Conservation (phyloP, 108 stramenopile genomes). For the Skeletonema potamos region DNA sequence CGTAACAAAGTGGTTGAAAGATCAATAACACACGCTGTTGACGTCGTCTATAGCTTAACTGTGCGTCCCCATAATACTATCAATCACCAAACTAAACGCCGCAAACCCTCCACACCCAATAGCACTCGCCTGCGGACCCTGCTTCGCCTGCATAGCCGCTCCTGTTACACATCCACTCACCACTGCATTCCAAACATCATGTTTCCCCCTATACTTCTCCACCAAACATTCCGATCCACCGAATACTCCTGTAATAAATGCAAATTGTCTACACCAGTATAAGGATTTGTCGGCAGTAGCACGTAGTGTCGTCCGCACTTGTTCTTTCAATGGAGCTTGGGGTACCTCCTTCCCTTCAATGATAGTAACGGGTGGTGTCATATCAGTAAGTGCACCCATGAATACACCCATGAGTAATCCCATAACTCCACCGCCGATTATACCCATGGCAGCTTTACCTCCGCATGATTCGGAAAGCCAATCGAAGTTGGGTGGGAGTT, state of each 20-base stretch:
- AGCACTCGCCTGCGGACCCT: slow-evolving; percentile 88
- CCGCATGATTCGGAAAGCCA: slow-evolving; percentile 85
- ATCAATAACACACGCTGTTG: no score
- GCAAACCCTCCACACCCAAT: slow-evolving; percentile 95
- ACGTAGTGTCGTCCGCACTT: slow-evolving; percentile 70
- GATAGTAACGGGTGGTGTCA: slow-evolving; percentile 84
- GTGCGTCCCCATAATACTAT: slow-evolving; percentile 85
- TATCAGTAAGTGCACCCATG: slow-evolving; percentile 85
- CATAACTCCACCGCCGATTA: slow-evolving; percentile 85
- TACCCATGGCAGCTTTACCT: slow-evolving; percentile 83
- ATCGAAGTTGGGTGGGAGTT: slow-evolving; percentile 81
- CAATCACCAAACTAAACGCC: slow-evolving; percentile 90
- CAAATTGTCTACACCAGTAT: slow-evolving; percentile 91
- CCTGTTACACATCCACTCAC: slow-evolving; percentile 91
- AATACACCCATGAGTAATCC: slow-evolving; percentile 91
- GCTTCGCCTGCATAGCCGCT: slow-evolving; percentile 88
- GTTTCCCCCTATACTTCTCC: slow-evolving; percentile 91
- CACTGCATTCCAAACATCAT: slow-evolving; percentile 93
- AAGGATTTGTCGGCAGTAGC: slow-evolving; percentile 85
- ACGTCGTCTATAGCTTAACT: not conserved
- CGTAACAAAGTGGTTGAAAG: no score
- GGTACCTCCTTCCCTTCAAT: slow-evolving; percentile 85
- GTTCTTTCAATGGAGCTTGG: slow-evolving; percentile 83
- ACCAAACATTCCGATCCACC: slow-evolving; percentile 89
- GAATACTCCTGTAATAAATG: slow-evolving; percentile 92